Conservation (phyloP, 345 rosid species). For the Euphorbia pulcherrima region DNA sequence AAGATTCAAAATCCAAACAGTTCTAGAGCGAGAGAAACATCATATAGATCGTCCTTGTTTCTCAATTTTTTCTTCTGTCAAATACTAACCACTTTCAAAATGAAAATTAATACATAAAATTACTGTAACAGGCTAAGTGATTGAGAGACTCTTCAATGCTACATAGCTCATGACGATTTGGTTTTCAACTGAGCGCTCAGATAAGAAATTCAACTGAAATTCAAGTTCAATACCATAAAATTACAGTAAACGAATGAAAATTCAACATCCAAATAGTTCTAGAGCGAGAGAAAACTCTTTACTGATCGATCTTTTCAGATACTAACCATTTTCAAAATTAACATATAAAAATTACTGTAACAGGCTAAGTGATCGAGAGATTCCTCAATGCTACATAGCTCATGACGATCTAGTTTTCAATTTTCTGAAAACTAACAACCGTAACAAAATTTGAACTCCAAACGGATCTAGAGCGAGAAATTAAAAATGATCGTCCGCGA, state of each 20-base stretch:
- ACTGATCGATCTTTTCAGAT: too few relatives aligned
- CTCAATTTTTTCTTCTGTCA: too few relatives aligned
- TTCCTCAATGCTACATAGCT: too few relatives aligned
- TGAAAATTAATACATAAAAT: too few relatives aligned
- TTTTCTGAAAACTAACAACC: not conserved
- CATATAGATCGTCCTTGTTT: too few relatives aligned
- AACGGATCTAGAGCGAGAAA: not conserved
- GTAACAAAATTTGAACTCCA: not conserved
- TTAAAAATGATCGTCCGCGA: not conserved
- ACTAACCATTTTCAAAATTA: not conserved
- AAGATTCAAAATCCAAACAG: slow-evolving; percentile 4
- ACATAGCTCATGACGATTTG: too few relatives aligned
- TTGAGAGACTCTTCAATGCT: not conserved
- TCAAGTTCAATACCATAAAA: not conserved
- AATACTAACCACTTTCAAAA: not conserved
- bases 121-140: not conserved
- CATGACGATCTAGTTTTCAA: too few relatives aligned
- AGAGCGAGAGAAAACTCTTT: not conserved
- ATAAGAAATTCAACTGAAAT: not conserved
- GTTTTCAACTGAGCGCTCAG: not conserved
- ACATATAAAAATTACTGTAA: not conserved
- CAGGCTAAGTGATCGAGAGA: not conserved
- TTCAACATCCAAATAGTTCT: slow-evolving; percentile 11
- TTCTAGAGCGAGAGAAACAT: slow-evolving; percentile 4
- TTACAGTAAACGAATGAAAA: not conserved